Evolutionary conservation across 345 rosid genomes (phyloP).

Genomic region (Cardamine occulta): DNA sequence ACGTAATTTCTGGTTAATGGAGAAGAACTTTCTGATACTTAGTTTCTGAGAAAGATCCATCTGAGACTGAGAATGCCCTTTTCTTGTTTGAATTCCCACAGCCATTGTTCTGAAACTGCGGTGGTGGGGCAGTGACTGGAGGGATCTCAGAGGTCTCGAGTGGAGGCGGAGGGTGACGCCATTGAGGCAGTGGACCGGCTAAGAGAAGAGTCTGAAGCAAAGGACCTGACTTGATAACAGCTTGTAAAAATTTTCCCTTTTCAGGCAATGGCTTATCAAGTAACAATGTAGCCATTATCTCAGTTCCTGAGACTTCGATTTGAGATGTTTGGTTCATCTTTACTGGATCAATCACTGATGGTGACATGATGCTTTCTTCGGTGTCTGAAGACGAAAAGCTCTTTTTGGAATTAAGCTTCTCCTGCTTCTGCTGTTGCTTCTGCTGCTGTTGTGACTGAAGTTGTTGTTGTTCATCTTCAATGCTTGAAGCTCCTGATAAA

Average conservation of each 20-base stretch:
- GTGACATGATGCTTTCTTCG: conserved; percentile 86
- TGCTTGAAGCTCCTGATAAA: conserved; percentile 69
- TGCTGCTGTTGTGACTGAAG: conserved; percentile 11
- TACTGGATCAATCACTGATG: conserved; percentile 45
- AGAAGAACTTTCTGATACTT: conserved; percentile 68
- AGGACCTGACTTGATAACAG: conserved; percentile 94
- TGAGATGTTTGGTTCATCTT: conserved; percentile 11
- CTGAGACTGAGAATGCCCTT: conserved; percentile 49
- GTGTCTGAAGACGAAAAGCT: conserved; percentile 85
- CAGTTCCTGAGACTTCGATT: conserved; percentile 21
- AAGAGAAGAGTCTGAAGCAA: conserved; percentile 85
- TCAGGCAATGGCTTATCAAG: conserved; percentile 82
- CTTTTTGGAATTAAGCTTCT: conserved; percentile 51
- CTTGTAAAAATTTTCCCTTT: conserved; percentile 92
- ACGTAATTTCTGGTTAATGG: conserved; percentile 47
- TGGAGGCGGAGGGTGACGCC: conserved; percentile 97
- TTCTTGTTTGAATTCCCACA: conserved; percentile 59
- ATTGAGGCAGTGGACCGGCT: conserved; percentile 93
- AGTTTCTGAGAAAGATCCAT: conserved; percentile 59
- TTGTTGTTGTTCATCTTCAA: conserved; percentile 78
- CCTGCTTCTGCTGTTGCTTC: not conserved
- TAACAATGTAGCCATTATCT: conserved; percentile 34
- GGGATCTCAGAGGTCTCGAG: conserved; percentile 91
- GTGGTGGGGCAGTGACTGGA: conserved; percentile 66
- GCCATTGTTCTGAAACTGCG: conserved; percentile 49